Evolutionary conservation across 2,329 filamentous ascomycete genomes (phyloP).

Genomic region (Tolypocladium ophioglossoides): DNA sequence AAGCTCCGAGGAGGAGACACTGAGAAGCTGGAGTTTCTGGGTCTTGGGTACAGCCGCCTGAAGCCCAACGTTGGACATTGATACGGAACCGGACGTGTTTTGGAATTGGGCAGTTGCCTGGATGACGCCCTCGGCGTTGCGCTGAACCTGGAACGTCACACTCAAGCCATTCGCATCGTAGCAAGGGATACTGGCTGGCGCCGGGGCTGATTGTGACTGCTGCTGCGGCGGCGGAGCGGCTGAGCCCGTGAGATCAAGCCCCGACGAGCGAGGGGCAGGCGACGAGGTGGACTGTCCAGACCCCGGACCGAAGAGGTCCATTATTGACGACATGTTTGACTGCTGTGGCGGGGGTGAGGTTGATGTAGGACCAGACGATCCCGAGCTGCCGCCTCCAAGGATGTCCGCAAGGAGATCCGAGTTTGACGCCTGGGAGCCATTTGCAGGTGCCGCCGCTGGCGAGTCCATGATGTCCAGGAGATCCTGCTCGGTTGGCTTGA

Average conservation of each 20-base stretch:
- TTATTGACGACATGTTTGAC: slow-evolving; percentile 61
- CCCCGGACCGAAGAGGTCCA: slow-evolving; percentile 68
- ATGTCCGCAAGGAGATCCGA: slow-evolving; percentile 88
- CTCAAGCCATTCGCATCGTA: slow-evolving; percentile 81
- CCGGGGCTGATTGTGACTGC: slow-evolving; percentile 25
- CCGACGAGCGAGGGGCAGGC: slow-evolving; percentile 27
- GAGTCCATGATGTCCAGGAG: slow-evolving; percentile 85
- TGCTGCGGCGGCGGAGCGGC: slow-evolving; percentile 38
- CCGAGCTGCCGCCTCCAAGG: slow-evolving; percentile 54
- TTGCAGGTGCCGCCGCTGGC: slow-evolving; percentile 42
- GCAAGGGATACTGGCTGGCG: slow-evolving; percentile 52
- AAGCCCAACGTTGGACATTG: slow-evolving; percentile 65
- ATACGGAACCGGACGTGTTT: slow-evolving; percentile 57
- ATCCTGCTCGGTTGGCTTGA: slow-evolving; percentile 83
- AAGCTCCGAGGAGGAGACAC: slow-evolving; percentile 73
- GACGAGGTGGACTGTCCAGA: slow-evolving; percentile 25
- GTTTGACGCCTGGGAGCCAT: slow-evolving; percentile 52
- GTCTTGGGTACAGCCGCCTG: slow-evolving; percentile 95
- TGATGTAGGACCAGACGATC: slow-evolving; percentile 28
- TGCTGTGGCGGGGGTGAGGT: slow-evolving; percentile 39
- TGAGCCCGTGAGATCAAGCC: slow-evolving; percentile 39
- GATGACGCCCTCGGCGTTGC: slow-evolving; percentile 67
- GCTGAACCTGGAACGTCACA: slow-evolving; percentile 73
- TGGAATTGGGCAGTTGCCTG: slow-evolving; percentile 78
- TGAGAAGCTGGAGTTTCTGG: slow-evolving; percentile 85